Evolutionary conservation across 805 yeast genomes (phyloP).

Genomic region (Zygoascus tannicola): DNA sequence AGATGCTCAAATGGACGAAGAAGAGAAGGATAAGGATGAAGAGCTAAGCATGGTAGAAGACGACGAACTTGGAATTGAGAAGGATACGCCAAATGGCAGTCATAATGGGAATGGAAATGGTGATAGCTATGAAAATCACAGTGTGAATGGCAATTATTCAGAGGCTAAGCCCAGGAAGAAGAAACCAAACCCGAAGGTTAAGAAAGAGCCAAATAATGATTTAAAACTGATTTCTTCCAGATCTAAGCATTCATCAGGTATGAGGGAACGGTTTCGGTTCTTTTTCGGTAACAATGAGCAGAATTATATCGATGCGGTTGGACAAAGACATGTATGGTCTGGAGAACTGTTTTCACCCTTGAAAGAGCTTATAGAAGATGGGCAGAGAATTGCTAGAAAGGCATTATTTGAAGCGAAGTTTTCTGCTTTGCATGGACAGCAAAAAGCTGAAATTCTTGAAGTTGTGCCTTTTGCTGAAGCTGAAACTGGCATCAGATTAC

Average conservation of each 20-base stretch:
- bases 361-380: too few species aligned
- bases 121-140: neutral
- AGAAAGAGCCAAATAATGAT: too few species aligned
- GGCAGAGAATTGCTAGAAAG: too few species aligned
- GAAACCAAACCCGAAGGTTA: too few species aligned
- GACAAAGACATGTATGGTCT: constrained; percentile 44
- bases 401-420: too few species aligned
- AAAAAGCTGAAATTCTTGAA: too few species aligned
- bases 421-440: too few species aligned
- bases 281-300: constrained; percentile 44
- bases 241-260: constrained; percentile 6
- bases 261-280: constrained; percentile 35
- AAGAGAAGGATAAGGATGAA: constrained; percentile 8
- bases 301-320: constrained; percentile 35
- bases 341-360: constrained; percentile 36
- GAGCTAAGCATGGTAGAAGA: constrained; percentile 6
- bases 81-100: neutral
- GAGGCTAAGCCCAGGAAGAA: too few species aligned
- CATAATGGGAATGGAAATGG: neutral
- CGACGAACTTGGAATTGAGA: constrained; percentile 6
- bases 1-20: constrained; percentile 1
- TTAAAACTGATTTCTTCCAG: too few species aligned
- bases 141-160: too few species aligned
- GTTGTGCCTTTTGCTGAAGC: too few species aligned
- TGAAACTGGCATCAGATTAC: too few species aligned